Percentiles rank a stretch among this genome's conserved stretches.
Conservation (phyloP, 163 green algal genomes). For the Chloromonas sp. region DNA sequence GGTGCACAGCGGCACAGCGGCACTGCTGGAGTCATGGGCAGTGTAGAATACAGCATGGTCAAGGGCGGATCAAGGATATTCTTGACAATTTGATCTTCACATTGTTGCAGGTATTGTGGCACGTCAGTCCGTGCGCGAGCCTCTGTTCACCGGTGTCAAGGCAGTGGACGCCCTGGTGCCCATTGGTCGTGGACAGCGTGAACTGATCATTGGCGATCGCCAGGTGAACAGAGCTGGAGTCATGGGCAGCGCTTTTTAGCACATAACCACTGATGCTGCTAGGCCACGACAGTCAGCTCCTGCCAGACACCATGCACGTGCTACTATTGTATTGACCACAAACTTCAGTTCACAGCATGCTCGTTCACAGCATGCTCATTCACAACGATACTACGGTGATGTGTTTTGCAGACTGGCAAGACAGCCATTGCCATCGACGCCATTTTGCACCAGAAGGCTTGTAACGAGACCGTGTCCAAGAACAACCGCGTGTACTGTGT, state of each 20-base stretch:
- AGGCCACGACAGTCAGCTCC: no score
- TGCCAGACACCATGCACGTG: no score
- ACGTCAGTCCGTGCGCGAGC: conserved; percentile 82
- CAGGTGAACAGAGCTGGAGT: conserved; percentile 1
- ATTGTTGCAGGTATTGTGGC: conserved; percentile 66
- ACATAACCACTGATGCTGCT: no score
- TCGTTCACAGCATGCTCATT: no score
- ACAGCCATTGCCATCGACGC: conserved; percentile 83
- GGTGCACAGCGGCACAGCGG: no score
- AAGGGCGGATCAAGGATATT: not conserved
- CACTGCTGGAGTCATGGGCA: not conserved
- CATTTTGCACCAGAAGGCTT: conserved; percentile 80
- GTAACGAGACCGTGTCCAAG: conserved; percentile 24
- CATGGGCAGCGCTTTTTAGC: no score
- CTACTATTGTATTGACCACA: no score
- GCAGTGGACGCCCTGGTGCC: conserved; percentile 79
- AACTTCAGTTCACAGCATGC: no score
- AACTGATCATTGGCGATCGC: conserved; percentile 90
- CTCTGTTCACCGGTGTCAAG: conserved; percentile 86
- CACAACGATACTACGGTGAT: no score
- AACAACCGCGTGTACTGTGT: conserved; percentile 75
- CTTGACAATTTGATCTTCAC: not conserved
- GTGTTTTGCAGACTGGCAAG: conserved; percentile 69
- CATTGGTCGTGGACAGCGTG: conserved; percentile 84
- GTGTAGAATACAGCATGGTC: not conserved